Percentiles rank a stretch among this genome's conserved stretches.
phyloP scores from a whole-genome alignment of 257 asterid species.

The Nicotiana undulata region DNA sequence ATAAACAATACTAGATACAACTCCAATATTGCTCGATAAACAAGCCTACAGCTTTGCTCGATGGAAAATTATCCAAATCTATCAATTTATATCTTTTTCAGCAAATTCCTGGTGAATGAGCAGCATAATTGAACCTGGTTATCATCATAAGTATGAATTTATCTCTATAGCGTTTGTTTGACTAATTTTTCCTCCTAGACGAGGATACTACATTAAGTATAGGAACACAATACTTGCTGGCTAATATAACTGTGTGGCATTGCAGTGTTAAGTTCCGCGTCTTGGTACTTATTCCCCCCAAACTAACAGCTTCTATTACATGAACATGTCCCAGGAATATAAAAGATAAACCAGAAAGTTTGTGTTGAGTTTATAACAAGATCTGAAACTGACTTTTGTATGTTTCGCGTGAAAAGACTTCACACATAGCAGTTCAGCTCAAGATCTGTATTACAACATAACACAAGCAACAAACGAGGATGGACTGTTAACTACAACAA shows the following conservation, averaged over 20 bases:
- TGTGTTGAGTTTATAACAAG: not conserved
- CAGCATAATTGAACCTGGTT: not conserved
- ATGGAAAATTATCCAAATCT: not conserved
- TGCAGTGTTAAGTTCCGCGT: not conserved
- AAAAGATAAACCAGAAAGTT: not conserved
- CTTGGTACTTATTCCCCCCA: not conserved
- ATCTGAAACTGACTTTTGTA: not conserved
- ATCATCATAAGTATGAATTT: not conserved
- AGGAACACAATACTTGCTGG: not conserved
- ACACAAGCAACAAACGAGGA: not conserved
- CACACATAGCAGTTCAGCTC: not conserved
- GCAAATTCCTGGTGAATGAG: not conserved
- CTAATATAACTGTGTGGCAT: not conserved
- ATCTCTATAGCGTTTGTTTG: not conserved
- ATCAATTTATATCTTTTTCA: not conserved
- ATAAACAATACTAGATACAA: too few relatives aligned
- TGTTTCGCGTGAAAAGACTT: not conserved
- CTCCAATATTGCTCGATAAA: not conserved
- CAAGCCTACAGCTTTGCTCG: not conserved
- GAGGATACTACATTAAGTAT: not conserved
- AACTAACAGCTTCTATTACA: not conserved
- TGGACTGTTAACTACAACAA: too few relatives aligned
- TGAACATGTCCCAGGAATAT: not conserved
- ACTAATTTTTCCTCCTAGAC: not conserved
- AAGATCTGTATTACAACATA: not conserved